Evolutionary conservation across 2,329 filamentous ascomycete genomes (phyloP), one percentile per base, ranked within the genome.

Genomic region (Mycosphaerella arachidis): DNA sequence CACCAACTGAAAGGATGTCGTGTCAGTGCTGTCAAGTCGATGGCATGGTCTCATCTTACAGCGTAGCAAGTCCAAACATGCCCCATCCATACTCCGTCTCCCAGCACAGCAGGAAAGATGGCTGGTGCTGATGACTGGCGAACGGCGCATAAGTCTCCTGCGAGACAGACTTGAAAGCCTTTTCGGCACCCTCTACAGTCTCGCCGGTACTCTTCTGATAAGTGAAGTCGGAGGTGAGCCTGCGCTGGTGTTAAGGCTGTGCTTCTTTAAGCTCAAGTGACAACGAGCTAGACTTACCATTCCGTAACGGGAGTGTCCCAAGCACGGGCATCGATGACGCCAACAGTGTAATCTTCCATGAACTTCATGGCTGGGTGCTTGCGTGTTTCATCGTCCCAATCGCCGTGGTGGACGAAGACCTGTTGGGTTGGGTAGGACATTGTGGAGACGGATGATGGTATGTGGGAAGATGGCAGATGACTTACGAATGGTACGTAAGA

Each of bases 81-180:
- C 59, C 56, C 66, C 67, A 71, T 1, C 67, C 67, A 18, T 64
- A 58, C 3, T 63, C 65, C 9, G 63, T 68, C 37, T 70, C 62
- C 58, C 63, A 67, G 31, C 45, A 57, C 9, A 65, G 30, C 13
- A 67, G 40, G 37, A 64, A 63, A 4, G 18, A 53, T 6, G 67
- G 64, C 30, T 67, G 62, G 48, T 72, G 69, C 18, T 27, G 6
- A 30, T 67, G 63, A 16, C 54, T 61, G 9, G 57, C 52, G 61
- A 71, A 71, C 1, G 65, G 66, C 4, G 61, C 67, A 46, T 70
- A 71, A n/a, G 61, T 37, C 29, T 67, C 63, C 18, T 62, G 37
- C 50, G 54, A 57, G 18, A 67, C 31, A 7, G 64, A 62, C 29
- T 53, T 54, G 60, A 64, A 67, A 20, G 62, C 65, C n/a, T 51